A percentile compares a stretch with the other conserved stretches of the same genome.
Evolutionary conservation across 345 rosid species (phyloP).

Genomic region (Melaleuca quinquenervia): DNA sequence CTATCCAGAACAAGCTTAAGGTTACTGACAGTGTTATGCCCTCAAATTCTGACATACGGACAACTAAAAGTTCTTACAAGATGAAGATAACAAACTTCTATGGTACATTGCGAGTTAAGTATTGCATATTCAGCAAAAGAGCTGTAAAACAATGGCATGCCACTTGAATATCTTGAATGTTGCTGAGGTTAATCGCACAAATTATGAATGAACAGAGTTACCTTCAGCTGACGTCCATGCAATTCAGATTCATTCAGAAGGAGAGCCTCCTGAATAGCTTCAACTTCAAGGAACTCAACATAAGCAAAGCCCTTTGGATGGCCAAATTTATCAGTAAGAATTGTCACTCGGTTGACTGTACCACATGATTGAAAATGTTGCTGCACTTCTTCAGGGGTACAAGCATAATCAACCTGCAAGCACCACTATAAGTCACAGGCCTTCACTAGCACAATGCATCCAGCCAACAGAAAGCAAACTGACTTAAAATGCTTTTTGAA

Average conservation of each 20-base stretch:
- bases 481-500: not conserved
- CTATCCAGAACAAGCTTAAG: not conserved
- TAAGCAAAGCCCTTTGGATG: conserved; percentile 98
- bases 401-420: conserved; percentile 78
- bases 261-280: conserved; percentile 83
- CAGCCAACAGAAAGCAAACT: not conserved
- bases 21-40: not conserved
- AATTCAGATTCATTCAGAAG: conserved; percentile 80
- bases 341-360: conserved; percentile 87
- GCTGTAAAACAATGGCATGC: not conserved
- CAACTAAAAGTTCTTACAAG: not conserved
- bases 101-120: not conserved
- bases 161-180: not conserved
- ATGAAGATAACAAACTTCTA: not conserved
- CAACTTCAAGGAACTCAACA: conserved; percentile 81
- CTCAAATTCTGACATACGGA: not conserved
- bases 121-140: not conserved
- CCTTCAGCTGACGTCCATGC: conserved; percentile 96
- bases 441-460: not conserved
- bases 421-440: not conserved
- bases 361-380: conserved; percentile 97
- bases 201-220: not conserved
- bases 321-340: conserved; percentile 86
- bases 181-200: not conserved
- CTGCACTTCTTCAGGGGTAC: conserved; percentile 98